These are phyloP conservation scores for Harringtonia lauricola DNA, from an alignment of 2,329 filamentous ascomycete genomes.

Conservation along the genomic window DNA sequence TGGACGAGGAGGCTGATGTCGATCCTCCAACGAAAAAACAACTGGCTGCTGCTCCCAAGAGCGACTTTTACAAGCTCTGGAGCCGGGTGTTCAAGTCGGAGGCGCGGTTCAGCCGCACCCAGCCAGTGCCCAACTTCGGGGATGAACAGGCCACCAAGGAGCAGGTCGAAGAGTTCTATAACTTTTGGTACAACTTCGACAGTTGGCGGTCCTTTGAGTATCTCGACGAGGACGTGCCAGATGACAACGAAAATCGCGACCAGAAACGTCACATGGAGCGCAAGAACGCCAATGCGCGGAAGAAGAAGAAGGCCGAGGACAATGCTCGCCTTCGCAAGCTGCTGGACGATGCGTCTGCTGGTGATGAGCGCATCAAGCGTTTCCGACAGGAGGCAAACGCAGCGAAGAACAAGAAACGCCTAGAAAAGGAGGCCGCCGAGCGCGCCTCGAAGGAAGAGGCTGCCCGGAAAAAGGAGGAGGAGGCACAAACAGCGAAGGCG, in stretches of 20 bases:
- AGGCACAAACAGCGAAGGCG: constrained; percentile 67
- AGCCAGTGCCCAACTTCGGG: constrained; percentile 81
- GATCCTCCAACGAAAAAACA: constrained; percentile 91
- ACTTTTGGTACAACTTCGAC: constrained; percentile 99
- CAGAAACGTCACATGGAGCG: constrained; percentile 97
- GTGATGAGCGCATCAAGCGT: constrained; percentile 92
- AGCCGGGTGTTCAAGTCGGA: constrained; percentile 81
- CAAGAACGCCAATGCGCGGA: constrained; percentile 94
- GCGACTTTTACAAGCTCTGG: constrained; percentile 96
- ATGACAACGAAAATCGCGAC: constrained; percentile 97
- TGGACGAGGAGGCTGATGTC: constrained; percentile 87
- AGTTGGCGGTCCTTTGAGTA: constrained; percentile 97
- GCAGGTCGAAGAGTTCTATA: constrained; percentile 92
- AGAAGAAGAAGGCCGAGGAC: constrained; percentile 99
- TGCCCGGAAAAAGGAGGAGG: constrained; percentile 70
- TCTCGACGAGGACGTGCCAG: constrained; percentile 95
- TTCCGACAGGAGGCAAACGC: constrained; percentile 90
- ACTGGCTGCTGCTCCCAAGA: constrained; percentile 46
- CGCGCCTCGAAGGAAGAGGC: constrained; percentile 82
- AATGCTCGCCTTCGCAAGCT: constrained; percentile 80
- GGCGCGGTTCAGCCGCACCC: constrained; percentile 79
- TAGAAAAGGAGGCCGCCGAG: constrained; percentile 85
- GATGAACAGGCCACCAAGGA: constrained; percentile 76
- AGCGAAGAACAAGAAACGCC: constrained; percentile 88
- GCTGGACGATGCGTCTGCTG: constrained; percentile 73